Base-by-base conservation (phyloP, 1,284 basidiomycete species). In the Ceraceosorus guamensis region DNA sequence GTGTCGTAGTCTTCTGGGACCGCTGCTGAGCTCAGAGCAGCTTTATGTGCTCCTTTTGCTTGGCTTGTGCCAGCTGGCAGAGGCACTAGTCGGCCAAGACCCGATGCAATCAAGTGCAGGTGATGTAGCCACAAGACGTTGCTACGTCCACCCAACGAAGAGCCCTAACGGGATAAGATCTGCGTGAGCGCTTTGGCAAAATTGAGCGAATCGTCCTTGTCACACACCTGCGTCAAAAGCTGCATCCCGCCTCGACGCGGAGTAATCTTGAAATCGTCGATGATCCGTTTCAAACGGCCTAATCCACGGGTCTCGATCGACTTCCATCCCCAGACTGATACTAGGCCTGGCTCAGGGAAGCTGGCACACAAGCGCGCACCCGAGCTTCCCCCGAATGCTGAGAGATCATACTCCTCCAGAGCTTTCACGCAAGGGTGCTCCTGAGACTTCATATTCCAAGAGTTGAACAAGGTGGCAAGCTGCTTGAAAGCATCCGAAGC, bases 91-190 rank as follows among this genome's bases (percentile, higher is more conserved):
- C 59, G 60, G 41, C 67, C 46, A 6, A 62, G 43, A 5, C 71
- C 72, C 1, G 60, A 55, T 0, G 70, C 66, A 0, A 73, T 46
- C 16, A 70, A 4, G 53, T 72, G 66, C 44, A 75, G 71, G 31
- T 74, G 68, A 50, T 74, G 67, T 4, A 75, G 52, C 73, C 73
- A 75, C 41, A 65, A 65, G 2, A 41, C 54, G 14, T 44, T 50
- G 16, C 30, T 55, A 11, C 48, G 10, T 24, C 35, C 13, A 4
- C 30, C n/a, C 47, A 16, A 5, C 32, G 11, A 31, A 4, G 4
- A 30, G 31, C n/a, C n/a, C n/a, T n/a, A n/a, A n/a, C n/a, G n/a
- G n/a, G n/a, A n/a, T n/a, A n/a, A n/a, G n/a, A n/a, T n/a, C n/a
- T n/a, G n/a, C n/a, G n/a, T n/a, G n/a, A n/a, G n/a, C n/a, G 44